A percentile compares a stretch with the other conserved stretches of the same genome.
These are phyloP conservation scores for Sporothrix luriei DNA, from an alignment of 2,329 filamentous ascomycete species.

Conservation along the genomic window DNA sequence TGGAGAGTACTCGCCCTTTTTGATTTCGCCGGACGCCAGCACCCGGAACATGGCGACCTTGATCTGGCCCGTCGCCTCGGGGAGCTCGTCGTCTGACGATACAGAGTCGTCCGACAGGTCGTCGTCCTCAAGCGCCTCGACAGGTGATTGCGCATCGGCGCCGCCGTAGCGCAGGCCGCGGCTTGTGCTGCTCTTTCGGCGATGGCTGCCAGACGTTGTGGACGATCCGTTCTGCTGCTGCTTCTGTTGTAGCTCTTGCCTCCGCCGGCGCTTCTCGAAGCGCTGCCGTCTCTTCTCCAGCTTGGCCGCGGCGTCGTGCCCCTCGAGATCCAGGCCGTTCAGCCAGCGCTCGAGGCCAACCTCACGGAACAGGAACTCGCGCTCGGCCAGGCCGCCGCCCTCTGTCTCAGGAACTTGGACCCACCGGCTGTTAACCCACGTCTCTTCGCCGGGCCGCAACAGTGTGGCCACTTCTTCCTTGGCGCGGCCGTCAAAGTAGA, in stretches of 20 bases:
- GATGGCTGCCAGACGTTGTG: slow-evolving; percentile 41
- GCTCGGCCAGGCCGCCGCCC: slow-evolving; percentile 90
- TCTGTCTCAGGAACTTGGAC: slow-evolving; percentile 90
- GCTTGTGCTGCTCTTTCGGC: slow-evolving; percentile 47
- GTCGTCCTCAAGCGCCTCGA: slow-evolving; percentile 68
- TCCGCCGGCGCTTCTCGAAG: slow-evolving; percentile 68
- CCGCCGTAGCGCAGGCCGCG: slow-evolving; percentile 72
- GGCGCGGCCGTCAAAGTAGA: slow-evolving; percentile 92
- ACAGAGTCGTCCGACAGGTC: slow-evolving; percentile 69
- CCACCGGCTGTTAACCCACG: slow-evolving; percentile 98
- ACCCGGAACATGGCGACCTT: slow-evolving; percentile 97
- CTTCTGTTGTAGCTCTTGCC: slow-evolving; percentile 52
- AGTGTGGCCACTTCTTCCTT: slow-evolving; percentile 98
- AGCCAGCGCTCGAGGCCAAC: slow-evolving; percentile 95
- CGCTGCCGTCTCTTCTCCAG: slow-evolving; percentile 86
- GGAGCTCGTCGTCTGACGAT: slow-evolving; percentile 77
- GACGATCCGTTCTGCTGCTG: slow-evolving; percentile 33
- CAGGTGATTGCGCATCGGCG: slow-evolving; percentile 70
- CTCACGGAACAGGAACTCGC: slow-evolving; percentile 95
- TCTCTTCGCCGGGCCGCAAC: slow-evolving; percentile 89
- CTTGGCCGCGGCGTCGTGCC: slow-evolving; percentile 85
- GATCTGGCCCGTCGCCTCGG: slow-evolving; percentile 95
- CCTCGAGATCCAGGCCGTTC: slow-evolving; percentile 92
- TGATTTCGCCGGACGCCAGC: slow-evolving; percentile 92
- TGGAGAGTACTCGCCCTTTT: slow-evolving; percentile 95